phyloP scores from a whole-genome alignment of 805 yeast species.

The Brettanomyces anomalus region DNA sequence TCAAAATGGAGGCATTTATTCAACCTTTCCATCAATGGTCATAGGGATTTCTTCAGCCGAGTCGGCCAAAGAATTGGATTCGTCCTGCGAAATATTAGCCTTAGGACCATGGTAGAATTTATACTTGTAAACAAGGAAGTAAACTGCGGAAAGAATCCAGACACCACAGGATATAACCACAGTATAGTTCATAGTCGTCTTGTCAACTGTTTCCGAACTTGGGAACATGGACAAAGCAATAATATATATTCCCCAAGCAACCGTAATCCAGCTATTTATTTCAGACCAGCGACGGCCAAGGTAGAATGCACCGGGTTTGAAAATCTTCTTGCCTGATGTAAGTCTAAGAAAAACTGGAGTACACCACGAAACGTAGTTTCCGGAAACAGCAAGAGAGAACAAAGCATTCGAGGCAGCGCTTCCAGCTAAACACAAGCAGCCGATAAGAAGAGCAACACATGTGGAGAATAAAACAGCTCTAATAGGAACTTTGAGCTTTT shows the following conservation, averaged over 20 bases:
- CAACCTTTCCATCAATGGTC: neutral
- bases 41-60: neutral
- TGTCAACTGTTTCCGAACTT: conserved; percentile 26
- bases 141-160: conserved; percentile 18
- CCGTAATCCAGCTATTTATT: conserved; percentile 36
- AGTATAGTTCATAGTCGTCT: conserved; percentile 29
- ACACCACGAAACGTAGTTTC: conserved; percentile 54
- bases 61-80: neutral
- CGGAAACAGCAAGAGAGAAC: conserved; percentile 50
- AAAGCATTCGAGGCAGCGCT: conserved; percentile 54
- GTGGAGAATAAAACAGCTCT: conserved; percentile 50
- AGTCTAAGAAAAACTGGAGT: conserved; percentile 45
- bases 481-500: conserved; percentile 46
- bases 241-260: conserved; percentile 38
- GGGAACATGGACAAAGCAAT: conserved; percentile 56
- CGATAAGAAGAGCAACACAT: conserved; percentile 36
- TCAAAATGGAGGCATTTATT: neutral
- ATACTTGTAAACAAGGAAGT: conserved; percentile 16
- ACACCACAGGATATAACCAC: conserved; percentile 25
- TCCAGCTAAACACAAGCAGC: conserved; percentile 47
- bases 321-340: conserved; percentile 37
- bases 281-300: conserved; percentile 42
- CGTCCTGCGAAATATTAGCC: conserved; percentile 13
- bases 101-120: conserved; percentile 21
- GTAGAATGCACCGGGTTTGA: conserved; percentile 55